phyloP scores from a whole-genome alignment of 2,329 filamentous ascomycete species.

The Blastomyces silverae region DNA sequence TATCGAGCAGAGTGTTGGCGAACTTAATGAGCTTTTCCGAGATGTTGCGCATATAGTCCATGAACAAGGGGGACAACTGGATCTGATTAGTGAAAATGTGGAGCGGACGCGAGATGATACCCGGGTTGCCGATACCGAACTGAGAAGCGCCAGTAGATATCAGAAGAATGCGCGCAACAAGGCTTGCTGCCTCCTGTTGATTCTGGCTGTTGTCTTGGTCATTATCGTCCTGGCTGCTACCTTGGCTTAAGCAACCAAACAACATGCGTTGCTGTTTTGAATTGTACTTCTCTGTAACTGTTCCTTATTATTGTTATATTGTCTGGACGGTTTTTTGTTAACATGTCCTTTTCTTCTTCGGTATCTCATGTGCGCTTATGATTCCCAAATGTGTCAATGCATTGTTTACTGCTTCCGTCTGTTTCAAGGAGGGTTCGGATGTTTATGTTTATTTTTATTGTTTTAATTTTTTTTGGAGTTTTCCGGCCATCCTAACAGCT shows the following conservation, averaged over 20 bases:
- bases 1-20: slow-evolving; percentile 92
- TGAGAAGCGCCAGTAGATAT: slow-evolving; percentile 78
- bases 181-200: slow-evolving; percentile 83
- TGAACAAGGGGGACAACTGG: slow-evolving; percentile 84
- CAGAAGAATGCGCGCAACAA: slow-evolving; percentile 95
- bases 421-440: not conserved
- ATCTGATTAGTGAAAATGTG: slow-evolving; percentile 83
- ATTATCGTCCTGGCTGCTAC: slow-evolving; percentile 85
- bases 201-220: slow-evolving; percentile 79
- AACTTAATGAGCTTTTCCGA: slow-evolving; percentile 92
- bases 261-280: not conserved
- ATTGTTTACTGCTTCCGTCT: not conserved
- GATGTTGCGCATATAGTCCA: slow-evolving; percentile 97
- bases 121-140: slow-evolving; percentile 74
- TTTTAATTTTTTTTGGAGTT: not conserved
- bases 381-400: slow-evolving; percentile 9
- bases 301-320: slow-evolving; percentile 10
- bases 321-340: slow-evolving; percentile 20
- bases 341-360: not conserved
- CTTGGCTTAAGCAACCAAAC: slow-evolving; percentile 51
- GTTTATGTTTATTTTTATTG: not conserved
- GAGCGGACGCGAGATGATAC: slow-evolving; percentile 76
- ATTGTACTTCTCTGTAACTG: slow-evolving; percentile 10
- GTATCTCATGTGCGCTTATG: slow-evolving; percentile 23
- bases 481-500: not conserved